These are phyloP conservation scores for Domatiomyces catenatus DNA, from an alignment of 2,329 filamentous ascomycete species.

Conservation along the genomic window DNA sequence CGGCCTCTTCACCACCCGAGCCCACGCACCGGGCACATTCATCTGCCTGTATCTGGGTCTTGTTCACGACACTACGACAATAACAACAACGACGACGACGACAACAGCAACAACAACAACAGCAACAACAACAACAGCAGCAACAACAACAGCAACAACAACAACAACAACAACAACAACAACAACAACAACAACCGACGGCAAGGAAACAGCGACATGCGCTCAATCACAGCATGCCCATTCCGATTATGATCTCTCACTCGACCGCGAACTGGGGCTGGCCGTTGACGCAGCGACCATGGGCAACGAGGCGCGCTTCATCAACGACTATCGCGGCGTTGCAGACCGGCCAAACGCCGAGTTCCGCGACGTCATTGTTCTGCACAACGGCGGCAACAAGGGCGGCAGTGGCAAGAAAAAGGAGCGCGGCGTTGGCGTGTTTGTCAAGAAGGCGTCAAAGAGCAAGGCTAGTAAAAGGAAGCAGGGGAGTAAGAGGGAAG, in stretches of 20 bases:
- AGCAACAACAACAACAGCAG: background rate
- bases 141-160: slow-evolving; percentile 13
- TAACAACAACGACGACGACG: background rate
- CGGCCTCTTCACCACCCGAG: slow-evolving; percentile 33
- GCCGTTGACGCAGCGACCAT: slow-evolving; percentile 33
- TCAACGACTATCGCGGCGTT: slow-evolving; percentile 40
- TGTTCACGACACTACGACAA: slow-evolving; percentile 30
- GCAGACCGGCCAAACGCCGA: slow-evolving; percentile 24
- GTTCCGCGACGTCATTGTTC: slow-evolving; percentile 28
- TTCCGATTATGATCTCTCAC: slow-evolving; percentile 37
- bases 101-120: background rate
- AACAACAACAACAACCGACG: background rate
- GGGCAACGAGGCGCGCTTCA: slow-evolving; percentile 38
- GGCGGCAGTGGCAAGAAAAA: slow-evolving; percentile 13
- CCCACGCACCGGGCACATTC: slow-evolving; percentile 31
- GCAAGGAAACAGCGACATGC: slow-evolving; percentile 18
- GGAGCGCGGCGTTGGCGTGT: slow-evolving; percentile 36
- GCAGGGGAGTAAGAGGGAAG: background rate
- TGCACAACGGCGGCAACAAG: slow-evolving; percentile 17
- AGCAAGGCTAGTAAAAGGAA: slow-evolving; percentile 30
- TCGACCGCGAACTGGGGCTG: slow-evolving; percentile 35
- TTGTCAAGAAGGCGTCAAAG: slow-evolving; percentile 35
- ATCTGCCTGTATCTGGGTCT: slow-evolving; percentile 36
- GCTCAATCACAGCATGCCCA: slow-evolving; percentile 7
- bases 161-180: too few species aligned